A percentile compares a stretch with the other conserved stretches of the same genome.
Conservation (phyloP, 2,329 filamentous ascomycete genomes). For the Drechslera avenae region DNA sequence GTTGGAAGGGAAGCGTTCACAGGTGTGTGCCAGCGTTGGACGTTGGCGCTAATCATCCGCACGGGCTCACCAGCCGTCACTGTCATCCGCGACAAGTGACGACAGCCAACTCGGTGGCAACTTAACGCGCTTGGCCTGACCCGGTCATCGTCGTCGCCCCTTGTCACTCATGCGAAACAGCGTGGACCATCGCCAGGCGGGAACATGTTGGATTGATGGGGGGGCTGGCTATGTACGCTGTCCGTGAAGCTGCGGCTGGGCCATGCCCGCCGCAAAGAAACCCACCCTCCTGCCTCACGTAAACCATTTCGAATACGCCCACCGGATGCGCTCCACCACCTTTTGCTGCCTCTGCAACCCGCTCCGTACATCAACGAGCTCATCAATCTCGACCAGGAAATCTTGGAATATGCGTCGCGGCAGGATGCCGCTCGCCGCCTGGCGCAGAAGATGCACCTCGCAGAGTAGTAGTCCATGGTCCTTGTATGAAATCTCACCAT, state of each 20-base stretch:
- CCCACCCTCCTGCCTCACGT: slow-evolving; percentile 19
- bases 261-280: neutral
- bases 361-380: slow-evolving; percentile 78
- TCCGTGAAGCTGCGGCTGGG: neutral
- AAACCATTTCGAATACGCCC: slow-evolving; percentile 84
- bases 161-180: neutral
- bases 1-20: slow-evolving; percentile 13
- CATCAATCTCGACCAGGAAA: slow-evolving; percentile 85
- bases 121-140: slow-evolving; percentile 8
- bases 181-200: neutral
- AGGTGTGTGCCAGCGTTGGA: slow-evolving; percentile 19
- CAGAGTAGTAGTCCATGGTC: slow-evolving; percentile 89
- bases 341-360: slow-evolving; percentile 78
- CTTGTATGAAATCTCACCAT: slow-evolving; percentile 82
- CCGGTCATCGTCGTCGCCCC: neutral
- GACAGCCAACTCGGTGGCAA: slow-evolving; percentile 9
- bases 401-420: slow-evolving; percentile 78
- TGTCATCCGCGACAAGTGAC: slow-evolving; percentile 7
- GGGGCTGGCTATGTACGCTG: slow-evolving; percentile 2
- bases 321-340: slow-evolving; percentile 82
- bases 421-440: slow-evolving; percentile 69
- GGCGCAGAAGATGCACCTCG: slow-evolving; percentile 82
- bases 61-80: slow-evolving; percentile 17
- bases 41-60: slow-evolving; percentile 16
- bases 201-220: slow-evolving; percentile 1